Evolutionary conservation across 345 rosid species (phyloP), one percentile per base, ranked within the genome.

Genomic region (Trapa bicornis): DNA sequence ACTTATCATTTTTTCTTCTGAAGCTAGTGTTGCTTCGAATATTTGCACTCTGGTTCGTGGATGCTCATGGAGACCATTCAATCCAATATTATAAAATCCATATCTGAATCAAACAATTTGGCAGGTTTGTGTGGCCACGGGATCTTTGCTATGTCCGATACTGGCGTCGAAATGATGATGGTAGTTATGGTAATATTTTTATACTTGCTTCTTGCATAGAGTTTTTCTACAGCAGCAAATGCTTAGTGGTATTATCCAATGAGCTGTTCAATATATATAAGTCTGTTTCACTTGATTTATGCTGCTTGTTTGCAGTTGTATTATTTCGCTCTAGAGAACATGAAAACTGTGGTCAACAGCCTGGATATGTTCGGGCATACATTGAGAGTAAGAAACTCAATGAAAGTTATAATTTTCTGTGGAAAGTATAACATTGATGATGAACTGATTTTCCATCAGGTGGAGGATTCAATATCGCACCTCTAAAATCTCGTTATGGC

Each of bases 151-250:
- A 95, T 80, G 96, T 91, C 69, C 89, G 99, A 12, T 95, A 91
- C 74, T 95, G 99, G 99, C 94, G 98, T 45, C 84, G 97, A 75
- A 95, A 95, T 72, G 99, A 95, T 68, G 99, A 95, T 60, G 97
- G 99, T 72, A 95, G 99, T 73, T 95, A 95, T 80, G 99, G 99
- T 89, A 87, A 50, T 65, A n/a, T 42, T 22, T 65, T 5, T n/a
- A 14, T 43, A 11, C 15, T 39, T 38, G 29, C 6, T 65, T 64
- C 64, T 65, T 39, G 43, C 61, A 67, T 36, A 39, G 47, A 15
- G 17, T 16, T 66, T 36, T 17, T 67, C 15, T 58, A 16, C 35
- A 29, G 67, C 17, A 42, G 9, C 47, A 41, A 13, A 22, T 65
- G 53, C 36, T 43, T 42, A 37, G 43, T 43, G 12, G 37, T 11